Conservation (phyloP, 495 filamentous ascomycete genomes). For the Hypoxylon lienhwacheense region DNA sequence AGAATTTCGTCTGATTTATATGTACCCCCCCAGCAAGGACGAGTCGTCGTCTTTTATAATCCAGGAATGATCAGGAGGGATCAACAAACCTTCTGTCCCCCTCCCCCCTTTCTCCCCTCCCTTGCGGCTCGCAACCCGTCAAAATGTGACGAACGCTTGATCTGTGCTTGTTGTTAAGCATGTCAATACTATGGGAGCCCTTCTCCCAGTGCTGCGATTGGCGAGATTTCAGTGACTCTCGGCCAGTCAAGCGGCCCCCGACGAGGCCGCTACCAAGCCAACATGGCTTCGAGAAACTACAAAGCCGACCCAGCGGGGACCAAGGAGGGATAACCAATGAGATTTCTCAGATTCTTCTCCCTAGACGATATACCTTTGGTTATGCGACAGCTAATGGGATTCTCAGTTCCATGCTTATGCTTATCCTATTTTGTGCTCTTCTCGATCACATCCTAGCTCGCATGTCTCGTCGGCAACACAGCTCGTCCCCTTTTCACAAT, state of each 20-base stretch:
- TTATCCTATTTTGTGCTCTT: slow-evolving; percentile 31
- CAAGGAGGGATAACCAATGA: slow-evolving; percentile 34
- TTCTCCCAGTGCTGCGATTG: slow-evolving; percentile 37
- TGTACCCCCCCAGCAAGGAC: background rate
- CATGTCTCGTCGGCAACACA: slow-evolving; percentile 1
- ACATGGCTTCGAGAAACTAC: slow-evolving; percentile 29
- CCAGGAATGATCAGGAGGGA: slow-evolving; percentile 16
- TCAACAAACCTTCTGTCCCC: too few species aligned
- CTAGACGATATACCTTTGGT: slow-evolving; percentile 24
- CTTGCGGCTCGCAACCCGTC: slow-evolving; percentile 37
- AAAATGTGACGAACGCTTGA: slow-evolving; percentile 44
- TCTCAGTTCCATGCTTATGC: slow-evolving; percentile 31
- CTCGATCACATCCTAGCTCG: slow-evolving; percentile 31
- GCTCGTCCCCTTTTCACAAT: slow-evolving; percentile 19
- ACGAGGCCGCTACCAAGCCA: slow-evolving; percentile 25
- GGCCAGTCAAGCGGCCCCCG: slow-evolving; percentile 37
- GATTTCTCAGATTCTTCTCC: slow-evolving; percentile 22
- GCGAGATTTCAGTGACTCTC: slow-evolving; percentile 34
- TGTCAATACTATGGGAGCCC: slow-evolving; percentile 29
- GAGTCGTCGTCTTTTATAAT: slow-evolving; percentile 28
- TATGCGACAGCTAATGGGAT: slow-evolving; percentile 35
- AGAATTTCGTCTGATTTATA: background rate
- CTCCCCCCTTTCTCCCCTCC: too few species aligned
- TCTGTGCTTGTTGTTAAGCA: slow-evolving; percentile 41
- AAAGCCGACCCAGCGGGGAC: slow-evolving; percentile 24